These are phyloP conservation scores for Parathielavia hyrcaniae DNA, from an alignment of 495 filamentous ascomycete species.

Conservation along the genomic window DNA sequence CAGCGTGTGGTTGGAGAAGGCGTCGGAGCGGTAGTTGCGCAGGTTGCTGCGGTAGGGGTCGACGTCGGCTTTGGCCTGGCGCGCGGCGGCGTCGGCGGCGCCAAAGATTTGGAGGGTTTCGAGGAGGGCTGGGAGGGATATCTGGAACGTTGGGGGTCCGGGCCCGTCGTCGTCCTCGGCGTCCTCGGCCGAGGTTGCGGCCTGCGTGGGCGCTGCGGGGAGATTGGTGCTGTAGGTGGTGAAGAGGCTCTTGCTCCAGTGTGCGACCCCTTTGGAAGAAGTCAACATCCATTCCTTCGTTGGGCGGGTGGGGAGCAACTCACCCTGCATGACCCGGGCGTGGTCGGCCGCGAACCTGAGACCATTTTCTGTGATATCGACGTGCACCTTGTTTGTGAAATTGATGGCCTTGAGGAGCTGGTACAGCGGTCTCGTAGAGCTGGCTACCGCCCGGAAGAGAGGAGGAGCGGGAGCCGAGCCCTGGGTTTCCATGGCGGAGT, in stretches of 20 bases:
- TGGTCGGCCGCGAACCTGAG: slow-evolving; percentile 84
- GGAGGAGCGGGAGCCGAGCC: slow-evolving; percentile 32
- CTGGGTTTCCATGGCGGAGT: slow-evolving; percentile 19
- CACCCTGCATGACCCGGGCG: slow-evolving; percentile 76
- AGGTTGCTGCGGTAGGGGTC: slow-evolving; percentile 50
- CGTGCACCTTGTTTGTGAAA: slow-evolving; percentile 72
- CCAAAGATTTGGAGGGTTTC: slow-evolving; percentile 95
- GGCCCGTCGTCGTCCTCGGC: slow-evolving; percentile 34
- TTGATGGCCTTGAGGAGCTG: slow-evolving; percentile 83
- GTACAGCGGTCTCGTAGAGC: slow-evolving; percentile 79
- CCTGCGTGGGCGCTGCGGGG: slow-evolving; percentile 23
- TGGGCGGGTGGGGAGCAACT: not conserved
- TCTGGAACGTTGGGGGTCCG: slow-evolving; percentile 58
- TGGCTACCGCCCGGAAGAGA: slow-evolving; percentile 77
- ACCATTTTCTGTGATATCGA: slow-evolving; percentile 75
- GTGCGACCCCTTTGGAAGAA: slow-evolving; percentile 59
- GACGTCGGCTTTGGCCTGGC: slow-evolving; percentile 48
- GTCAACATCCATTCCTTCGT: not conserved
- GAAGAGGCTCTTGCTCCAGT: slow-evolving; percentile 71
- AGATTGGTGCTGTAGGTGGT: slow-evolving; percentile 62
- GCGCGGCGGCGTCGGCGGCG: slow-evolving; percentile 57
- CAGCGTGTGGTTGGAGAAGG: slow-evolving; percentile 69
- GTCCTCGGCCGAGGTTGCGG: slow-evolving; percentile 6
- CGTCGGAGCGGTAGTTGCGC: slow-evolving; percentile 52
- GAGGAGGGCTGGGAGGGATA: slow-evolving; percentile 78